Evolutionary conservation across 768 basidiomycete genomes (phyloP).

Genomic region (Collybia nuda): DNA sequence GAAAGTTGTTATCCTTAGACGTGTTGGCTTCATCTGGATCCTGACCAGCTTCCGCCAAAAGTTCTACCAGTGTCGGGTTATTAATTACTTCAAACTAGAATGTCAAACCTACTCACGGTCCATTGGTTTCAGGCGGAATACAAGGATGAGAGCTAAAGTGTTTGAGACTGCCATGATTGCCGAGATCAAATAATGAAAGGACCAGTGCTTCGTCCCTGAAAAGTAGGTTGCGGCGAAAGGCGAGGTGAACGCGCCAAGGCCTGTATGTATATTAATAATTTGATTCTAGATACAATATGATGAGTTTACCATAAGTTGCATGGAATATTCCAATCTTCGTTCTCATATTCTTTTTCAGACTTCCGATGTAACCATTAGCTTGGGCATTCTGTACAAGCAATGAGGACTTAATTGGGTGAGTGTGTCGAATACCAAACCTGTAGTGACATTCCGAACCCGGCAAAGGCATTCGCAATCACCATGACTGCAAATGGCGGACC

Average conservation of each 20-base stretch:
- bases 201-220: conserved; percentile 49
- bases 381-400: conserved; percentile 43
- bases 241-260: conserved; percentile 49
- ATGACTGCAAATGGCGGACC: conserved; percentile 55
- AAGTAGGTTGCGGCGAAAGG: conserved; percentile 72
- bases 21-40: conserved; percentile 28
- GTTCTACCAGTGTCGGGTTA: conserved; percentile 33
- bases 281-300: not conserved
- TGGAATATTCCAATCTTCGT: conserved; percentile 54
- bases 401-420: not conserved
- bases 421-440: conserved; percentile 27
- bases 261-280: not conserved
- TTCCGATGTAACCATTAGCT: conserved; percentile 54
- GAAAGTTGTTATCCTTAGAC: conserved; percentile 32
- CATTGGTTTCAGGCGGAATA: conserved; percentile 25
- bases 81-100: not conserved
- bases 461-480: conserved; percentile 40
- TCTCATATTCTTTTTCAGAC: conserved; percentile 38
- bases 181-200: conserved; percentile 60
- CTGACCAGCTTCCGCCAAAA: conserved; percentile 44
- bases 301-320: conserved; percentile 42
- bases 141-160: conserved; percentile 16
- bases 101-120: conserved; percentile 20
- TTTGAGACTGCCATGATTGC: conserved; percentile 52
- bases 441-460: conserved; percentile 50